Evolutionary conservation across 1,139 yeast species (phyloP), one percentile per base, ranked within the genome.

Genomic region (Candida labiduridarum): DNA sequence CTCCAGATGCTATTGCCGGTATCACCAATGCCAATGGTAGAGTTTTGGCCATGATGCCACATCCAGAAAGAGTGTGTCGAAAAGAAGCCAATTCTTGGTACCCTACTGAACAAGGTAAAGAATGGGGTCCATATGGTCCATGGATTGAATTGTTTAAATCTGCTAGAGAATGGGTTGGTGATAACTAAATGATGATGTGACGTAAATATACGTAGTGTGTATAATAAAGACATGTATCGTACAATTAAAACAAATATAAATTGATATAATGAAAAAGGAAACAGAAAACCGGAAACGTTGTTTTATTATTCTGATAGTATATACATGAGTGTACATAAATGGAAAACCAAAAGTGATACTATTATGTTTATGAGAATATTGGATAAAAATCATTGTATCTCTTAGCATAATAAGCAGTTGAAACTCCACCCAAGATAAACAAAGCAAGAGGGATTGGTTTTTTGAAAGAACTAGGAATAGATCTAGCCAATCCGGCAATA

Each of bases 11-110:
- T 71, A 89, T 95, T 63, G 89, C 97, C 41, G 99, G 97, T 78
- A 83, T 95, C 54, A 79, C 88, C 56, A 84, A 94, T 47, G 89
- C 88, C 51, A 89, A 89, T 64, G 99, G 99, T 58, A 85, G 99
- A 69, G 97, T 95, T 4, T 77, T 95, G 63, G 98, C 98, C 2
- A 84, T 95, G 91, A 95, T 95, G 99, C 99, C 99, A 45, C 99
- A 95, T 67, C 99, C 99, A 25, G 99, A 95, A 72, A 89, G 99
- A 75, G 95, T 90, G 45, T 80, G 87, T 52, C 82, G 97, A 72
- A 76, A 84, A 65, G 96, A 89, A 69, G 77, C 96, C 53, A 92
- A 92, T 74, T 90, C 97, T 8, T 94, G 91, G 85, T 89, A 89
- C 66, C 97, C 98, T 46, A 68, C 70, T 38, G 84, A 80, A 49